Evolutionary conservation across 768 basidiomycete species (phyloP).

Genomic region (Pulveroboletus sp.): DNA sequence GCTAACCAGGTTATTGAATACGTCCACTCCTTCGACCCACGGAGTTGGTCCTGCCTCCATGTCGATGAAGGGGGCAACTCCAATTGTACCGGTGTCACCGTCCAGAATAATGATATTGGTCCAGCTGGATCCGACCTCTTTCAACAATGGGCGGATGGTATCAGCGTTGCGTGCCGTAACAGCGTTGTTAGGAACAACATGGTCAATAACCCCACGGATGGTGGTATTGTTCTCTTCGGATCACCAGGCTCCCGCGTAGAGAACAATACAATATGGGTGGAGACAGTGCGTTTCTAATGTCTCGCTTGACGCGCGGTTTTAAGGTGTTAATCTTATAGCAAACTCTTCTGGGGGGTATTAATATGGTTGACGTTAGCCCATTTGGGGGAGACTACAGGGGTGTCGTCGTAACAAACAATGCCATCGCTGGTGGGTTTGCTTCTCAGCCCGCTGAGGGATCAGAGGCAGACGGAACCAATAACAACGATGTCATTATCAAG

Average conservation of each 20-base stretch:
- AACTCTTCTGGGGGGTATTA: constrained; percentile 74
- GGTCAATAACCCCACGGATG: constrained; percentile 72
- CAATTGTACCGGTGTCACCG: constrained; percentile 57
- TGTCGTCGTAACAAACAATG: constrained; percentile 65
- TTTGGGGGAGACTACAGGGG: constrained; percentile 64
- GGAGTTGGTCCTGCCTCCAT: constrained; percentile 84
- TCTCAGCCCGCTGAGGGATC: constrained; percentile 39
- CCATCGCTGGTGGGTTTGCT: constrained; percentile 67
- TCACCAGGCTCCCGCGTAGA: constrained; percentile 68
- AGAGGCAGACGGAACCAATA: constrained; percentile 53
- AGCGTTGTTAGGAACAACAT: constrained; percentile 64
- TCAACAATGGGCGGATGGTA: constrained; percentile 81
- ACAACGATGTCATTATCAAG: constrained; percentile 68
- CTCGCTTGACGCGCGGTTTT: background rate
- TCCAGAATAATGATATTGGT: constrained; percentile 84
- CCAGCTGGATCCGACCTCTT: constrained; percentile 66
- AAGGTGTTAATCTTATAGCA: constrained; percentile 37
- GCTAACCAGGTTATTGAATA: constrained; percentile 72
- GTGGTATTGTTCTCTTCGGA: constrained; percentile 78
- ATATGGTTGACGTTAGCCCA: constrained; percentile 71
- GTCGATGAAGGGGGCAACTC: constrained; percentile 60
- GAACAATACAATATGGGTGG: constrained; percentile 75
- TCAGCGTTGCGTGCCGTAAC: constrained; percentile 68
- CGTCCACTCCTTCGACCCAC: constrained; percentile 72
- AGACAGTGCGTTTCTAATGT: constrained; percentile 45